Evolutionary conservation across 352 stramenopile species (phyloP), one percentile per base, ranked within the genome.

Genomic region (Pythium dissimile): DNA sequence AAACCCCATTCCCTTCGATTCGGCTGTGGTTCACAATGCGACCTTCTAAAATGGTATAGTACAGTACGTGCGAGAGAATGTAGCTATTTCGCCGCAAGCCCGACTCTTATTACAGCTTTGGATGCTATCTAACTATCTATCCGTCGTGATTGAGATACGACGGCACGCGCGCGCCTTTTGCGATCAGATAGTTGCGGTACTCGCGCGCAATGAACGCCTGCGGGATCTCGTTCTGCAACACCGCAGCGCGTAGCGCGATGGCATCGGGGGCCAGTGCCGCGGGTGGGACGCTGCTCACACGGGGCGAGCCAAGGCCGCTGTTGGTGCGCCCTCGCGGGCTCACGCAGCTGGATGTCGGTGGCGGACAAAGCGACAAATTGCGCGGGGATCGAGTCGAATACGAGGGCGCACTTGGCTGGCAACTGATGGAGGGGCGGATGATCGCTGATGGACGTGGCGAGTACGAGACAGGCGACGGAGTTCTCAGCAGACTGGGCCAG

Each of bases 141-240:
- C n/a, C n/a, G 50, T 30, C 58, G 35, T 59, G 55, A 16, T 65
- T 69, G 16, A 85, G 58, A 57, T 78, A 85, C 27, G 50, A 32
- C 2, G 75, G 75, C 31, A 85, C 42, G n/a, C 59, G 15, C 6
- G 66, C 62, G 9, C 70, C 72, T 8, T 61, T 77, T 45, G 60
- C 63, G 20, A 67, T 20, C 38, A 86, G 69, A 48, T 74, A 84
- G 24, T 62, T 62, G 12, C 73, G 73, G 67, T 83, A 86, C 56
- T 86, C 76, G 23, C 67, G 66, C 5, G 70, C 76, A 34, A 86
- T 86, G 66, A 81, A 86, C 12, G 72, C 74, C 32, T 80, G 54
- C 18, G 75, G 63, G 53, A 85, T 78, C 55, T 69, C 62, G 12
- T 54, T 18, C 24, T 69, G 54, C n/a, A 69, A 43, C 62, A 44